Conservation (phyloP, 192 early-diverging fungal genomes). For the Linnemannia exigua region DNA sequence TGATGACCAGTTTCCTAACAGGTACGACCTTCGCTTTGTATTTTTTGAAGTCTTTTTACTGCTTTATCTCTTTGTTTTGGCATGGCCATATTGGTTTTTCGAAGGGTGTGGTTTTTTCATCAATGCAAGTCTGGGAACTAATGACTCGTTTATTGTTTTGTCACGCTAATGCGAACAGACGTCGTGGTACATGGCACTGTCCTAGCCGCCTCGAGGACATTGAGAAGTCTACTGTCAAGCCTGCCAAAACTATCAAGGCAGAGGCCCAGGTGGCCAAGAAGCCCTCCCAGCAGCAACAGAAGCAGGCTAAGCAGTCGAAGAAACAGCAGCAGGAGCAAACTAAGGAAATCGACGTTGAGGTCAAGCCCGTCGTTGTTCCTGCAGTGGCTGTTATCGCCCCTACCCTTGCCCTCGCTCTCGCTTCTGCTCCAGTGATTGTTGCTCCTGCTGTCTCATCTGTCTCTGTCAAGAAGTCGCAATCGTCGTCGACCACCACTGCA, state of each 20-base stretch:
- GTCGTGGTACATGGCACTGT: constrained; percentile 56
- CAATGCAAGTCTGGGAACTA: neutral
- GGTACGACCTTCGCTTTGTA: constrained; percentile 27
- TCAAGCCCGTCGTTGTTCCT: neutral
- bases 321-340: constrained; percentile 11
- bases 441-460: neutral
- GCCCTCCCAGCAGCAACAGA: neutral
- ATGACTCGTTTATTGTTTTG: neutral
- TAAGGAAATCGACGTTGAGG: neutral
- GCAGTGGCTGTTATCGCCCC: constrained; percentile 1
- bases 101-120: neutral
- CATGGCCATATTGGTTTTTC: neutral
- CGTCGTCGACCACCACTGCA: neutral
- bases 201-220: constrained; percentile 51
- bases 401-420: constrained; percentile 4
- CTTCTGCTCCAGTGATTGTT: neutral
- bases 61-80: neutral
- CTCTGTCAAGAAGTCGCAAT: neutral
- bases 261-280: constrained; percentile 5
- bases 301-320: constrained; percentile 8
- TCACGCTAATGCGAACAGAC: constrained; percentile 15
- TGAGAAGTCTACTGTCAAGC: constrained; percentile 23
- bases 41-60: neutral
- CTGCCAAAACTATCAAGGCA: neutral
- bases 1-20: constrained; percentile 47